phyloP scores from a whole-genome alignment of 192 early-diverging fungal species.

The Phlyctochytrium bullatum region DNA sequence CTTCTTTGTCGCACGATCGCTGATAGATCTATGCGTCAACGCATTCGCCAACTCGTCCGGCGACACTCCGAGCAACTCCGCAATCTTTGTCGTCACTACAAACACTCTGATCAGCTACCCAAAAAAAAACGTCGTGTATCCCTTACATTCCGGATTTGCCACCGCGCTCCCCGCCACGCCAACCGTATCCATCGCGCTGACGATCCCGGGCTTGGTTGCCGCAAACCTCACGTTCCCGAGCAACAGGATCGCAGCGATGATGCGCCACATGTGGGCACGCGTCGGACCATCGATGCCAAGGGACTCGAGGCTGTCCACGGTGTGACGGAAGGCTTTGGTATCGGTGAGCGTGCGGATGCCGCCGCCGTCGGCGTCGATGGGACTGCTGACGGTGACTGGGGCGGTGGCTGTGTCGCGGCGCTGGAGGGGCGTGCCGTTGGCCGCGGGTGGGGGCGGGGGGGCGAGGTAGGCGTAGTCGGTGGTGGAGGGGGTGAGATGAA shows the following conservation, averaged over 20 bases:
- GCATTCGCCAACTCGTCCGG: slow-evolving; percentile 1
- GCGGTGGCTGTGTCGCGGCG: neutral
- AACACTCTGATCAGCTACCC: no score
- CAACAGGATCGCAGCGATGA: slow-evolving; percentile 87
- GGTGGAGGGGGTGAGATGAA: slow-evolving; percentile 6
- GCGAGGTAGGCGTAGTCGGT: slow-evolving; percentile 20
- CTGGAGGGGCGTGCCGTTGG: neutral
- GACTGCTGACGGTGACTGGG: neutral
- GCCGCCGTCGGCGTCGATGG: neutral
- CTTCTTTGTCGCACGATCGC: slow-evolving; percentile 33
- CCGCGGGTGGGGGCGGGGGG: neutral
- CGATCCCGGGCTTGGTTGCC: slow-evolving; percentile 58
- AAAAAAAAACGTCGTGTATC: no score
- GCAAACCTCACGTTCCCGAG: slow-evolving; percentile 83
- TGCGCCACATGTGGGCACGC: slow-evolving; percentile 74
- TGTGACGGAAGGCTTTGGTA: slow-evolving; percentile 9
- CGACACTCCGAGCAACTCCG: slow-evolving; percentile 17
- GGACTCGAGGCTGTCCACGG: slow-evolving; percentile 16
- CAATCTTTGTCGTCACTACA: slow-evolving; percentile 6
- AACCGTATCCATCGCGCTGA: slow-evolving; percentile 10
- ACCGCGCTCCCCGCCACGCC: slow-evolving; percentile 18
- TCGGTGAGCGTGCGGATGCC: slow-evolving; percentile 13
- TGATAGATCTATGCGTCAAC: slow-evolving; percentile 28
- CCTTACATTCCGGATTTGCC: slow-evolving; percentile 1
- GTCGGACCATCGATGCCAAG: slow-evolving; percentile 66